Evolutionary conservation across 116 monocot genomes (phyloP).

Genomic region (Trichopus zeylanicus): DNA sequence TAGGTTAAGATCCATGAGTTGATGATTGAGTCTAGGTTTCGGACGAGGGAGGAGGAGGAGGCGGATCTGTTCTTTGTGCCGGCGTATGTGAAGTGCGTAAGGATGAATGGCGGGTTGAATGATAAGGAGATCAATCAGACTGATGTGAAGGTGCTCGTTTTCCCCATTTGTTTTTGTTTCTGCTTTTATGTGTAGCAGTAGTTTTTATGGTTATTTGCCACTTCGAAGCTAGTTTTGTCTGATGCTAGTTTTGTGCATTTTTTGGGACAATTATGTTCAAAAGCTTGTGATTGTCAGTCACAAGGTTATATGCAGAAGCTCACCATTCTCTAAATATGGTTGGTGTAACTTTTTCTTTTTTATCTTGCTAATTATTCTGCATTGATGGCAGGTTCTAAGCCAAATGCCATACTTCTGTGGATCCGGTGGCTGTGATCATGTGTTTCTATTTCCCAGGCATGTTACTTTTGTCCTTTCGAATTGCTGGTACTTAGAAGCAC

Average conservation of each 20-base stretch:
- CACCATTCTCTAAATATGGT: neutral
- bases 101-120: constrained; percentile 88
- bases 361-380: neutral
- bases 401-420: constrained; percentile 96
- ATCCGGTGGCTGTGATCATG: constrained; percentile 88
- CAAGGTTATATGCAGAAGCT: neutral
- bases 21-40: constrained; percentile 72
- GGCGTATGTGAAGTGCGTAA: constrained; percentile 92
- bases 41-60: constrained; percentile 73
- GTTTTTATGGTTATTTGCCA: neutral
- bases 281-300: no score
- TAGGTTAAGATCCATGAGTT: constrained; percentile 89
- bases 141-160: constrained; percentile 70
- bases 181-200: neutral
- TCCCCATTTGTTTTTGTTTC: neutral
- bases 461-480: neutral
- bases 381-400: constrained; percentile 51
- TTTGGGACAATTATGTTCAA: neutral
- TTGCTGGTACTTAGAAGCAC: no score
- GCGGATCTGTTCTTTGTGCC: constrained; percentile 98
- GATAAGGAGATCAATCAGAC: constrained; percentile 95
- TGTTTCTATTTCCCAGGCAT: constrained; percentile 97
- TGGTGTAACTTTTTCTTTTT: neutral
- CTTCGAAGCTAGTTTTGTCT: neutral
- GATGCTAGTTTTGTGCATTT: neutral